A percentile compares a stretch with the other conserved stretches of the same genome.
These are phyloP conservation scores for Exophiala bonariae DNA, from an alignment of 2,329 filamentous ascomycete species.

Conservation along the genomic window DNA sequence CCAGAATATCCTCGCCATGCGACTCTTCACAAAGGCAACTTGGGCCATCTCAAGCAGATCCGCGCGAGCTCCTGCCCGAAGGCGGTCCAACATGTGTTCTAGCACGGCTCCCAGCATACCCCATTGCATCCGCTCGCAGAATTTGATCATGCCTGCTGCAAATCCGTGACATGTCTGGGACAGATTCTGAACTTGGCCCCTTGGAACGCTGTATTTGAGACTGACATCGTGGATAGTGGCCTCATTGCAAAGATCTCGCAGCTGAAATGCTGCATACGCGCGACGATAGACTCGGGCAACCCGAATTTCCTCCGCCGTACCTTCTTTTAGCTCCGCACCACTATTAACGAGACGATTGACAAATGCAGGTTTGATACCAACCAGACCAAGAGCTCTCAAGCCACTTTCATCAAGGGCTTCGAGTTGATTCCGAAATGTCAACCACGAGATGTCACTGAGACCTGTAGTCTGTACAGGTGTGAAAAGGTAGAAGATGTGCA, in stretches of 20 bases:
- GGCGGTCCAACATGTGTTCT: conserved; percentile 72
- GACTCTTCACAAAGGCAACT: conserved; percentile 74
- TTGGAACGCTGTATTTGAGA: conserved; percentile 67
- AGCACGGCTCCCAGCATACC: conserved; percentile 69
- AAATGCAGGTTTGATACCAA: conserved; percentile 67
- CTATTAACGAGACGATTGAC: conserved; percentile 69
- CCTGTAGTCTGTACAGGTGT: conserved; percentile 64
- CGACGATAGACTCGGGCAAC: conserved; percentile 66
- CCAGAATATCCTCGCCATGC: conserved; percentile 72
- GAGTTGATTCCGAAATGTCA: conserved; percentile 69
- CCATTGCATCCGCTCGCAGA: conserved; percentile 67
- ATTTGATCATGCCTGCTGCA: conserved; percentile 76
- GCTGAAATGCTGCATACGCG: conserved; percentile 73
- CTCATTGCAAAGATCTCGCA: conserved; percentile 78
- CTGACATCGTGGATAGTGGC: conserved; percentile 69
- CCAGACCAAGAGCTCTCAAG: conserved; percentile 64
- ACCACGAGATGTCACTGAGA: conserved; percentile 65
- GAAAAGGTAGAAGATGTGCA: conserved; percentile 77
- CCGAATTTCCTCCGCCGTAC: conserved; percentile 60
- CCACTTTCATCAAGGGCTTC: conserved; percentile 70
- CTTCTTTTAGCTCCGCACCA: conserved; percentile 61
- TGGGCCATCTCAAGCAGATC: conserved; percentile 71
- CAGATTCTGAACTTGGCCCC: conserved; percentile 70
- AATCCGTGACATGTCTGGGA: conserved; percentile 77
- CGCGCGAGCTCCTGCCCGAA: conserved; percentile 69